Evolutionary conservation across 139 green algal species (phyloP).

Genomic region (Raphidocelis subcapitata): DNA sequence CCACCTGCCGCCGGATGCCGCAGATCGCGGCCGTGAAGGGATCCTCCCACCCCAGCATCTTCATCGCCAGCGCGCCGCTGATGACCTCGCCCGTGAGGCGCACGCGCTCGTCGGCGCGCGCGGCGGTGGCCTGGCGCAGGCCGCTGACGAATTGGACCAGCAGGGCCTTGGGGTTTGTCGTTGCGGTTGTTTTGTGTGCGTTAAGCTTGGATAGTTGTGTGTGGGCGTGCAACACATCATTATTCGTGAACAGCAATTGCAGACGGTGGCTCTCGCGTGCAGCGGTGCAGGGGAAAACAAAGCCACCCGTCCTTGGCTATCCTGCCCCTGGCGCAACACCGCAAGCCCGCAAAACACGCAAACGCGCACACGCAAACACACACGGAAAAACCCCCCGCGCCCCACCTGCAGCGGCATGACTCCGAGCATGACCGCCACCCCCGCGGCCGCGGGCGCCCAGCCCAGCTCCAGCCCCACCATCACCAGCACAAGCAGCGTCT

Average conservation of each 20-base stretch:
- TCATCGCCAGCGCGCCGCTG: conserved; percentile 61
- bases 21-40: conserved; percentile 41
- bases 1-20: conserved; percentile 34
- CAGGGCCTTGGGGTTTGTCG: conserved; percentile 30
- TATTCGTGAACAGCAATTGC: no score
- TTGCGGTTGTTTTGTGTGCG: no score
- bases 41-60: conserved; percentile 79
- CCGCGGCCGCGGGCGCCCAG: conserved; percentile 59
- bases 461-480: conserved; percentile 72
- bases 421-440: conserved; percentile 54
- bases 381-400: background rate
- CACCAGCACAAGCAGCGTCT: conserved; percentile 70
- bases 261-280: no score
- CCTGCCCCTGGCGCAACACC: no score
- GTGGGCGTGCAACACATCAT: no score
- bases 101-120: conserved; percentile 78
- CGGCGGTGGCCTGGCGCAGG: conserved; percentile 38
- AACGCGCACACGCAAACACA: background rate
- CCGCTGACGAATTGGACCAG: conserved; percentile 60
- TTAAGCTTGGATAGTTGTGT: no score
- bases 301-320: no score
- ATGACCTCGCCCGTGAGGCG: conserved; percentile 65
- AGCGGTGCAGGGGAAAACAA: no score
- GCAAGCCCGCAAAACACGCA: no score
- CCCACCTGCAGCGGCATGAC: conserved; percentile 71